A percentile compares a stretch with the other conserved stretches of the same genome.
Conservation (phyloP, 768 basidiomycete species). For the Mrakia hoshinonis region DNA sequence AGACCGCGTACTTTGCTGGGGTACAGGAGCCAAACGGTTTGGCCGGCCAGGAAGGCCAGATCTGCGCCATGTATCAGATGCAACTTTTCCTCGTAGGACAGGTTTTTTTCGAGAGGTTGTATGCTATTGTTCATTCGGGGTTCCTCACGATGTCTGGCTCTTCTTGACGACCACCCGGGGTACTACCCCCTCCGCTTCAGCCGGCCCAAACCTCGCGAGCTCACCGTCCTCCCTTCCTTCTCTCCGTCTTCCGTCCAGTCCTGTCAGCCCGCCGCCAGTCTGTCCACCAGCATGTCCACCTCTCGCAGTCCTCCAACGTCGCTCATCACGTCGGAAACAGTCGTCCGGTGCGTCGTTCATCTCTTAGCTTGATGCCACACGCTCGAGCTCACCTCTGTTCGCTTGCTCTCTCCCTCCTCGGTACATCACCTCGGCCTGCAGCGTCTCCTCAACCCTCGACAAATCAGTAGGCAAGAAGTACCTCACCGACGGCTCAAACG, state of each 20-base stretch:
- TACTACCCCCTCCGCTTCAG: too few species aligned
- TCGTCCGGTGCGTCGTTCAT: conserved; percentile 18
- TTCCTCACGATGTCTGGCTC: too few species aligned
- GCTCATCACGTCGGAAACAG: conserved; percentile 9
- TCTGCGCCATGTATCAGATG: not conserved
- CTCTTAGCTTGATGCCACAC: not conserved
- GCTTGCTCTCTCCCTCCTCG: not conserved
- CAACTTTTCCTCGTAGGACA: too few species aligned
- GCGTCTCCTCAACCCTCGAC: conserved; percentile 30
- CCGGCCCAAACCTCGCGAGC: not conserved
- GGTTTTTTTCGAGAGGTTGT: too few species aligned
- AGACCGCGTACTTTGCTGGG: too few species aligned
- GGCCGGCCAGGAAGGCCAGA: too few species aligned
- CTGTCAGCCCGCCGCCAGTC: not conserved
- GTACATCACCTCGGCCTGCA: not conserved
- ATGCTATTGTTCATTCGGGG: too few species aligned
- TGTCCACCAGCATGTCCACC: not conserved
- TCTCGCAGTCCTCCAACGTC: not conserved
- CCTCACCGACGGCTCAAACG: conserved; percentile 24
- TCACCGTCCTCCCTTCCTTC: conserved; percentile 6
- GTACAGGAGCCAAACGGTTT: too few species aligned
- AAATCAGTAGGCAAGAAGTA: conserved; percentile 29
- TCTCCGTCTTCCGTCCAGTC: not conserved
- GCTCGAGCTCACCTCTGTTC: not conserved
- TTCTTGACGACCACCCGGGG: too few species aligned